These are phyloP conservation scores for Panellus pusillus DNA, from an alignment of 768 basidiomycete genomes.

Conservation along the genomic window DNA sequence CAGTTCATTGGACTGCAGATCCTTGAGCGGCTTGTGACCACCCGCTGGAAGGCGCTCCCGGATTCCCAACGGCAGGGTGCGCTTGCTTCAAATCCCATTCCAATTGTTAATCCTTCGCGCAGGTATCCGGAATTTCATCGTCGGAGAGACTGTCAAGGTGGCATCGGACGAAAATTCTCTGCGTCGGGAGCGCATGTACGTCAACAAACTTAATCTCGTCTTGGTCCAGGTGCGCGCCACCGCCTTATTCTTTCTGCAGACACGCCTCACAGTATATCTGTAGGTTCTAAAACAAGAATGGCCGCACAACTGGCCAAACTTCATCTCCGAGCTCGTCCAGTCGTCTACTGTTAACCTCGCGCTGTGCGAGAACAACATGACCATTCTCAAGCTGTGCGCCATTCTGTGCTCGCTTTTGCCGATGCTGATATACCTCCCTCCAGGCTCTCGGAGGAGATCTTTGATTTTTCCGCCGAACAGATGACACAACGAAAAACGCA, in stretches of 20 bases:
- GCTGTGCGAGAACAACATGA: slow-evolving; percentile 99
- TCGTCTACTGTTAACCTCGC: slow-evolving; percentile 96
- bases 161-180: slow-evolving; percentile 87
- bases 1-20: slow-evolving; percentile 97
- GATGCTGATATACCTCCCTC: not conserved
- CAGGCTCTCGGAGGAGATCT: slow-evolving; percentile 92
- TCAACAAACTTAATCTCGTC: slow-evolving; percentile 96
- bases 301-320: slow-evolving; percentile 98
- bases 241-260: slow-evolving; percentile 9
- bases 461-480: slow-evolving; percentile 97
- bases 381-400: slow-evolving; percentile 77
- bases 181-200: slow-evolving; percentile 87
- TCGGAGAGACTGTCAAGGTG: slow-evolving; percentile 87
- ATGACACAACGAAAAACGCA: slow-evolving; percentile 98
- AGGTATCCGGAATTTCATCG: slow-evolving; percentile 97
- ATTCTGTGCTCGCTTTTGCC: not conserved
- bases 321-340: slow-evolving; percentile 94
- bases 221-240: slow-evolving; percentile 75
- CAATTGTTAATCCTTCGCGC: not conserved
- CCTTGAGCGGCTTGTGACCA: slow-evolving; percentile 90
- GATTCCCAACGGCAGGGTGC: slow-evolving; percentile 88
- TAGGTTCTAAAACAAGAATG: slow-evolving; percentile 99
- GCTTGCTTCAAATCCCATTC: not conserved
- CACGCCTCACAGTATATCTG: not conserved
- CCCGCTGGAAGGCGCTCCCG: slow-evolving; percentile 94